A percentile compares a stretch with the other conserved stretches of the same genome.
Evolutionary conservation across 805 yeast species (phyloP).

Genomic region (Spathaspora gorwiae): DNA sequence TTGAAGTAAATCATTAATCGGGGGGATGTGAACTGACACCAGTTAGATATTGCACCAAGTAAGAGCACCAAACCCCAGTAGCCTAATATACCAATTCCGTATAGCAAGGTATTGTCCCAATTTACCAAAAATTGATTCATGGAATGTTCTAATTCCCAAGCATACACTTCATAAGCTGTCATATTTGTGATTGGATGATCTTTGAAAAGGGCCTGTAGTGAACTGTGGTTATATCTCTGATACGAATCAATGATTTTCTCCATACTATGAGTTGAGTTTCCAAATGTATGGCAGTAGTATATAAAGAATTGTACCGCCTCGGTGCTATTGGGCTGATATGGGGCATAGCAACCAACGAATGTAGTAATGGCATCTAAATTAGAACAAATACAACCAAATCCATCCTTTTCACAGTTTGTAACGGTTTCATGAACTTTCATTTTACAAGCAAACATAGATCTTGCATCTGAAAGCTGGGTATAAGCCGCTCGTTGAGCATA

Average conservation of each 20-base stretch:
- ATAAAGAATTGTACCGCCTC: conserved; percentile 7
- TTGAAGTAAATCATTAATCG: conserved; percentile 21
- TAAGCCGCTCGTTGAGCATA: too few relatives aligned
- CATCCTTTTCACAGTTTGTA: background rate
- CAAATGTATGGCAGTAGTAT: conserved; percentile 16
- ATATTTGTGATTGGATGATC: background rate
- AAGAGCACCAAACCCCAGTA: conserved; percentile 46
- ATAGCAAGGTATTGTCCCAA: conserved; percentile 23
- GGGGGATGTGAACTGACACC: conserved; percentile 40
- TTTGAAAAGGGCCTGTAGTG: conserved; percentile 4
- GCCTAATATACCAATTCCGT: conserved; percentile 37
- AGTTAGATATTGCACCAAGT: conserved; percentile 36
- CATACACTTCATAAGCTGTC: background rate
- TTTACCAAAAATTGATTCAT: conserved; percentile 15
- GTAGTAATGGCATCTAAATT: conserved; percentile 25
- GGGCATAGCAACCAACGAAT: conserved; percentile 22
- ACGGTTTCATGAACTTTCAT: conserved; percentile 1
- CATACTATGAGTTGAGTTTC: conserved; percentile 15
- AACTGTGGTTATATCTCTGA: conserved; percentile 7
- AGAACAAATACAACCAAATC: conserved; percentile 18
- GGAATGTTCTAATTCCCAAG: background rate
- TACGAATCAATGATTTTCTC: conserved; percentile 14
- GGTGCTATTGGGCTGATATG: conserved; percentile 8
- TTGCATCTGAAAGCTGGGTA: background rate
- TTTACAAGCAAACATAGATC: conserved; percentile 3